Evolutionary conservation across 441 rosid genomes (phyloP).

Genomic region (Erodium chrysanthum): DNA sequence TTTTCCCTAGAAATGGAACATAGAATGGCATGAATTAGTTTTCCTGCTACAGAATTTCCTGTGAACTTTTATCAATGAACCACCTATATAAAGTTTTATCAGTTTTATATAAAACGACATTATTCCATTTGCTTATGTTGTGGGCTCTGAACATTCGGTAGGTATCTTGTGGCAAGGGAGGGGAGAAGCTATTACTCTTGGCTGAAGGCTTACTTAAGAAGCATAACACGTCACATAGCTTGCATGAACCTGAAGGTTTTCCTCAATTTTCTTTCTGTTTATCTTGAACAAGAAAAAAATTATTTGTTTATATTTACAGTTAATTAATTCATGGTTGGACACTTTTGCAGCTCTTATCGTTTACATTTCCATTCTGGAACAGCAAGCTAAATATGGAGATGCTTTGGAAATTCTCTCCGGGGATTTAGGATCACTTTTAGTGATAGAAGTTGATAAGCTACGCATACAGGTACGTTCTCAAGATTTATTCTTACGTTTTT

Average conservation of each 20-base stretch:
- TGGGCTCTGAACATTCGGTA: conserved; percentile 23
- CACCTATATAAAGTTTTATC: not conserved
- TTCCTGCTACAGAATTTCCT: not conserved
- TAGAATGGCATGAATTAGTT: not conserved
- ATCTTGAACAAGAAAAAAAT: not conserved
- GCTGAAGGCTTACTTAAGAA: conserved; percentile 94
- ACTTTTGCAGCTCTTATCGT: conserved; percentile 69
- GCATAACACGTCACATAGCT: conserved; percentile 79
- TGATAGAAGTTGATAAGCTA: conserved; percentile 85
- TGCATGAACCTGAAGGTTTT: conserved; percentile 97
- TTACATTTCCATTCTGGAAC: conserved; percentile 87
- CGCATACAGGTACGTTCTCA: conserved; percentile 71
- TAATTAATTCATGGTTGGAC: conserved; percentile 11
- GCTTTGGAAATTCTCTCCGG: conserved; percentile 84
- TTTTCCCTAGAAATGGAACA: not conserved
- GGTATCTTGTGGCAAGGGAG: conserved; percentile 86
- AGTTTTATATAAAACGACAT: not conserved
- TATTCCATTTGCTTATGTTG: conserved; percentile 15
- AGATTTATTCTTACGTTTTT: conserved; percentile 20
- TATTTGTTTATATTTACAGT: conserved; percentile 4
- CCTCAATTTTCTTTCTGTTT: conserved; percentile 10
- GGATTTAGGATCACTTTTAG: conserved; percentile 70
- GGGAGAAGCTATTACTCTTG: conserved; percentile 68
- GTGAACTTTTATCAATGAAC: not conserved
- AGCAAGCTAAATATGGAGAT: conserved; percentile 67